Percentiles rank a stretch among this genome's conserved stretches.
phyloP scores from a whole-genome alignment of 495 filamentous ascomycete species.

The Sphaerosporella brunnea region DNA sequence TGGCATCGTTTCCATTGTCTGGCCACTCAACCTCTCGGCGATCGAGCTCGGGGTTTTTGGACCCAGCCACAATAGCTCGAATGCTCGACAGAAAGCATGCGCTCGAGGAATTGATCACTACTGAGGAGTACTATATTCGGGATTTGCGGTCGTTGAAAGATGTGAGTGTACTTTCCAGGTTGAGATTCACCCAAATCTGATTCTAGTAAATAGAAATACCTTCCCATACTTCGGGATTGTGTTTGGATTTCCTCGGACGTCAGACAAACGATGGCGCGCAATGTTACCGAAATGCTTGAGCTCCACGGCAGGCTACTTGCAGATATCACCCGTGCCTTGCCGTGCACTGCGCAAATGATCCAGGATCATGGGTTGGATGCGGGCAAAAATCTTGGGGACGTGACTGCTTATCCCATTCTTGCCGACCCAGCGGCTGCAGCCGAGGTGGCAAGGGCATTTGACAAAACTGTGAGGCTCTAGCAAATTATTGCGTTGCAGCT shows the following conservation, averaged over 20 bases:
- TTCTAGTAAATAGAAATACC: constrained; percentile 25
- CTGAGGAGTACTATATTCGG: constrained; percentile 75
- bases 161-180: constrained; percentile 34
- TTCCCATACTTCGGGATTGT: constrained; percentile 33
- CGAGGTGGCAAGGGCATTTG: constrained; percentile 61
- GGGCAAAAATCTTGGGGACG: constrained; percentile 34
- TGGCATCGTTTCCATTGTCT: constrained; percentile 47
- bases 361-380: constrained; percentile 37
- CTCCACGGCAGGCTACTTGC: constrained; percentile 52
- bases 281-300: constrained; percentile 50
- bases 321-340: constrained; percentile 44
- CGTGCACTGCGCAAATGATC: constrained; percentile 31
- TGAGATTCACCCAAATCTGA: not conserved
- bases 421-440: constrained; percentile 55
- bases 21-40: constrained; percentile 36
- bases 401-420: constrained; percentile 34
- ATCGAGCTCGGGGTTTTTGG: constrained; percentile 42
- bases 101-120: constrained; percentile 64
- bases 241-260: constrained; percentile 32
- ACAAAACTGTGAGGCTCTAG: constrained; percentile 41
- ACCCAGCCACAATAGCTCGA: constrained; percentile 52
- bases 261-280: constrained; percentile 44
- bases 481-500: not conserved
- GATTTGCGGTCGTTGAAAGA: constrained; percentile 73
- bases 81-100: constrained; percentile 57